Conservation (phyloP, 768 basidiomycete genomes). For the Boletellus emodensis region DNA sequence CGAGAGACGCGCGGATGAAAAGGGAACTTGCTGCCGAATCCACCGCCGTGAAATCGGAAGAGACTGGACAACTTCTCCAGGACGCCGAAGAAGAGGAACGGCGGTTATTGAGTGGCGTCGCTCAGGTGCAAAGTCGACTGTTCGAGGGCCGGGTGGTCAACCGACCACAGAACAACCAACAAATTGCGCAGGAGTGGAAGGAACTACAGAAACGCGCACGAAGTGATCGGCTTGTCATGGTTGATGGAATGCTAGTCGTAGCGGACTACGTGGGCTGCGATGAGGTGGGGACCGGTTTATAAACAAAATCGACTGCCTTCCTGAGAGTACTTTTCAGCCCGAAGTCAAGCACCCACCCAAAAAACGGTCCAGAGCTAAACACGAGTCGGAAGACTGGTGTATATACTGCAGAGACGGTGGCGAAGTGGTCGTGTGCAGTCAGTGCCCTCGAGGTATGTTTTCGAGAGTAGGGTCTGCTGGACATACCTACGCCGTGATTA, state of each 20-base stretch:
- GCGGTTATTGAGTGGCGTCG: constrained; percentile 49
- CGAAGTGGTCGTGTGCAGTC: constrained; percentile 42
- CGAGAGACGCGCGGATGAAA: constrained; percentile 45
- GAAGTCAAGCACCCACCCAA: constrained; percentile 15
- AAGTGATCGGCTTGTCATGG: constrained; percentile 36
- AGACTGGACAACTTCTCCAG: constrained; percentile 28
- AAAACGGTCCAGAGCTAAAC: constrained; percentile 35
- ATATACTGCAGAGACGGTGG: constrained; percentile 59
- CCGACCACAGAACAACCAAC: constrained; percentile 33
- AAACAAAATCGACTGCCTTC: not conserved
- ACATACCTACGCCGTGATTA: not conserved
- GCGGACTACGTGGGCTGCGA: constrained; percentile 25
- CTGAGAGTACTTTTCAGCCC: constrained; percentile 14
- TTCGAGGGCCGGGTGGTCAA: constrained; percentile 51
- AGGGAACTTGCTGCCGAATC: constrained; percentile 30
- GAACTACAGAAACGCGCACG: constrained; percentile 44
- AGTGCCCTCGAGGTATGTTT: constrained; percentile 52
- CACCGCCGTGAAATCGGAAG: constrained; percentile 13
- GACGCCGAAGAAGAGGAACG: constrained; percentile 55
- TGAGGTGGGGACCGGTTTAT: constrained; percentile 20
- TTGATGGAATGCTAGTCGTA: constrained; percentile 36
- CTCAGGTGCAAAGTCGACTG: constrained; percentile 52
- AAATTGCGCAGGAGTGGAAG: constrained; percentile 46
- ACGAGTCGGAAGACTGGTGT: constrained; percentile 57
- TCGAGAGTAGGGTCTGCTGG: not conserved